phyloP scores from a whole-genome alignment of 148 eudicot genomes.

The Vaccinium corymbosum region DNA sequence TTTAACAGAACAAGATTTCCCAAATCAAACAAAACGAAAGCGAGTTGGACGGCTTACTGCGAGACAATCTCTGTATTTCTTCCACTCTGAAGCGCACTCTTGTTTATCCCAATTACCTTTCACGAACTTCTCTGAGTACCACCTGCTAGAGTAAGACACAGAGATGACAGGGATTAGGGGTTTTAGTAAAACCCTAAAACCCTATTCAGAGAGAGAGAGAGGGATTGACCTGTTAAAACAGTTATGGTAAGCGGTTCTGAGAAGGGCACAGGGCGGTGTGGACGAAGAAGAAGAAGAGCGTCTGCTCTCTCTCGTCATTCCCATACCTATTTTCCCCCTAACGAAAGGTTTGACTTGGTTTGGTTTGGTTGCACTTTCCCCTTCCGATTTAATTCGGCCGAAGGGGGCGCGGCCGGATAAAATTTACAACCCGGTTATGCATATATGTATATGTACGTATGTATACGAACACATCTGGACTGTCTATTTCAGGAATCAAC shows the following conservation, averaged over 20 bases:
- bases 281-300: conserved; percentile 31
- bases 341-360: no score
- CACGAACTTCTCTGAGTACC: conserved; percentile 91
- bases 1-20: background rate
- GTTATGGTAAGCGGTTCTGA: conserved; percentile 70
- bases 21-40: background rate
- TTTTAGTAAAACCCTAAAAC: conserved; percentile 1
- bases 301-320: conserved; percentile 41
- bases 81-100: conserved; percentile 82
- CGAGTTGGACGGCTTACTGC: conserved; percentile 36
- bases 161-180: background rate
- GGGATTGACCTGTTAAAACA: conserved; percentile 72
- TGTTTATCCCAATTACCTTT: conserved; percentile 93
- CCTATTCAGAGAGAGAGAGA: background rate
- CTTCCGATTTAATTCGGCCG: no score
- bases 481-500: no score
- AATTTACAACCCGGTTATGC: no score
- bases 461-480: no score
- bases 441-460: no score
- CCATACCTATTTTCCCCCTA: conserved; percentile 29
- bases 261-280: conserved; percentile 76
- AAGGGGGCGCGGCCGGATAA: no score
- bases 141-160: conserved; percentile 33
- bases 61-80: conserved; percentile 81
- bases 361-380: no score